Base-by-base conservation (phyloP, 352 stramenopile genomes). In the Phytophthora hybrid region DNA sequence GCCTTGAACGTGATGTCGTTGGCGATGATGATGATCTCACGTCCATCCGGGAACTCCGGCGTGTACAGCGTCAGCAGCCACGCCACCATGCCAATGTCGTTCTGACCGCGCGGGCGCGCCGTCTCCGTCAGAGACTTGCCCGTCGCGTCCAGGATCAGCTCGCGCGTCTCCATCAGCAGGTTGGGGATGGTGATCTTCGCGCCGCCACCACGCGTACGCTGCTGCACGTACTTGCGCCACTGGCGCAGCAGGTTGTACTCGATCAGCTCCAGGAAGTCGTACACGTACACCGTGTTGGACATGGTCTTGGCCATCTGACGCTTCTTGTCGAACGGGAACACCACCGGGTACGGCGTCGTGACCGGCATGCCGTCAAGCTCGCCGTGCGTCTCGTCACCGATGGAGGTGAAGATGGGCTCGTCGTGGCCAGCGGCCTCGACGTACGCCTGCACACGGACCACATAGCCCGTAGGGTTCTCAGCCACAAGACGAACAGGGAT, bases 1-100 rank as follows among this genome's bases (percentile, higher is more conserved):
- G 98, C 98, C 81, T 99, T 98, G 84, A 98, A 94, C 31, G 98
- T 99, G 77, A 99, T 99, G 76, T 99, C 98, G 84, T 99, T 99
- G 52, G 98, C 94, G 86, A 99, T 99, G 55, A 99, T 80, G 18
- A 99, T 88, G 46, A 99, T 80, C 85, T 99, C 93, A 59, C 98
- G 95, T 49, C 98, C 97, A 61, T 97, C 84, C 16, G 95, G 97
- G 84, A 98, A 99, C 88, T 99, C 98, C 1, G 98, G 96, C 54
- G 98, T 99, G 81, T 98, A 98, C 23, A 99, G 74, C 63, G 91
- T 99, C 65, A 99, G 89, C 65, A 98, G 78, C 98, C 98, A 99
- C 26, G 98, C 98, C 63, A 99, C 98, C 98, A 99, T 99, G 64
- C 98, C 98, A 59, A 99, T 98, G 85, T 99, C 87, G 87, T 99